Conservation (phyloP, 371 early-diverging fungal genomes). For the Rhizopus arrhizus region DNA sequence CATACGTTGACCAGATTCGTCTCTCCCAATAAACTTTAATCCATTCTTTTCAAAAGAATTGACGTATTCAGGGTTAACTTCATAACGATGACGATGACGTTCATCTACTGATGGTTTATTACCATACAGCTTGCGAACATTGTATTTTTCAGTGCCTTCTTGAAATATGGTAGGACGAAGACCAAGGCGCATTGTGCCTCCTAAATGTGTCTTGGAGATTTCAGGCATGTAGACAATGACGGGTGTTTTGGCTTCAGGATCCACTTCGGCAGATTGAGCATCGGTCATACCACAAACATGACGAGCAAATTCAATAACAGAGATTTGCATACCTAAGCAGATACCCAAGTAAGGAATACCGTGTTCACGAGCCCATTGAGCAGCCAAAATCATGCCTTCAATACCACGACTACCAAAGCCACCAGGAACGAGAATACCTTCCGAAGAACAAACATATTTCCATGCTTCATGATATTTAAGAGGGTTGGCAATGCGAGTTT, state of each 20-base stretch:
- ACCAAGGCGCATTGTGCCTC: conserved; percentile 98
- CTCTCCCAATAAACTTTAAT: conserved; percentile 90
- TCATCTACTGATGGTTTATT: conserved; percentile 73
- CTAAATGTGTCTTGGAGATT: conserved; percentile 91
- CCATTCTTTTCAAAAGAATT: conserved; percentile 83
- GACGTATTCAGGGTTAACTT: conserved; percentile 91
- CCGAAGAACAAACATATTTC: conserved; percentile 82
- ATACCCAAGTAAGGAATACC: conserved; percentile 98
- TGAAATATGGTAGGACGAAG: conserved; percentile 86
- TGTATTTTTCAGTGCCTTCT: conserved; percentile 58
- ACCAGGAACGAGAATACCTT: conserved; percentile 98
- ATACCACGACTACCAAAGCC: conserved; percentile 98
- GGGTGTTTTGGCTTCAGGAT: conserved; percentile 67
- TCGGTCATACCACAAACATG: conserved; percentile 86
- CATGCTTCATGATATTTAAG: conserved; percentile 94
- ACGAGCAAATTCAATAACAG: conserved; percentile 98
- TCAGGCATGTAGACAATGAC: conserved; percentile 97
- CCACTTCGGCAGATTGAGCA: conserved; percentile 90
- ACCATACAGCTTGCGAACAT: conserved; percentile 74
- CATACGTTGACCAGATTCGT: conserved; percentile 95
- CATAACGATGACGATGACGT: conserved; percentile 99
- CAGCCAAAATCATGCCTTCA: conserved; percentile 97
- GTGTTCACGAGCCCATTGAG: conserved; percentile 97
- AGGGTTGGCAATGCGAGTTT: conserved; percentile 72
- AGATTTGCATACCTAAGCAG: conserved; percentile 98